Base-by-base conservation (phyloP, 306 rosid genomes). In the Abrus pulchellus region DNA sequence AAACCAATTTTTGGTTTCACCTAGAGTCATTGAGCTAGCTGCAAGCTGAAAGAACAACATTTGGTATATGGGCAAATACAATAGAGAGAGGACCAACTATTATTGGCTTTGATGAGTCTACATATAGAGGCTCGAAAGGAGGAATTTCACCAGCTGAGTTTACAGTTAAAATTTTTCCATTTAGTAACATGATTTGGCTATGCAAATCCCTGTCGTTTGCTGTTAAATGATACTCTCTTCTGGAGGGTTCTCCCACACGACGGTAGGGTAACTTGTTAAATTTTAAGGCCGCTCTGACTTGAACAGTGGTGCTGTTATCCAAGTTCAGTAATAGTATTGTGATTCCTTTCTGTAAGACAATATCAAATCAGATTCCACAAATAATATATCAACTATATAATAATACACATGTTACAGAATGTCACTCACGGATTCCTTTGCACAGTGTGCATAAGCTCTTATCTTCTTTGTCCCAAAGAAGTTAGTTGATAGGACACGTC, bases 381-480 rank as follows among this genome's bases (percentile, higher is more conserved):
- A 61, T 36, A 40, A 20, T 10, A 28, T 34, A 36, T 40, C 28
- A 52, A 53, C 49, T 53, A 50, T 3, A 82, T 68, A 64, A 60
- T 40, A 57, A 44, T 60, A 34, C 34, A 44, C 54, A 44, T 65
- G 55, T 76, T 48, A 27, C 30, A 9, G 54, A 62, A 82, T 14
- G 52, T 33, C 40, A 85, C 99, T 88, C 78, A 96, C 99, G 2
- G 90, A 90, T 83, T 88, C 86, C 81, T 96, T 96, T 70, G 99
- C 90, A 48, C 99, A 92, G 77, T 96, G 99, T 5, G 98, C 87
- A 57, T 96, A 96, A 72, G 97, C 89, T 67, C 97, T 86, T 73
- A 92, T 85, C 75, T 85, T 83, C 54, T 86, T 89, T 0, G 98
- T 83, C 74, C 94, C 97, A 5, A 50, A 71, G 81, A 95, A 96